Conservation (phyloP, 306 rosid genomes). For the Trifolium repens region DNA sequence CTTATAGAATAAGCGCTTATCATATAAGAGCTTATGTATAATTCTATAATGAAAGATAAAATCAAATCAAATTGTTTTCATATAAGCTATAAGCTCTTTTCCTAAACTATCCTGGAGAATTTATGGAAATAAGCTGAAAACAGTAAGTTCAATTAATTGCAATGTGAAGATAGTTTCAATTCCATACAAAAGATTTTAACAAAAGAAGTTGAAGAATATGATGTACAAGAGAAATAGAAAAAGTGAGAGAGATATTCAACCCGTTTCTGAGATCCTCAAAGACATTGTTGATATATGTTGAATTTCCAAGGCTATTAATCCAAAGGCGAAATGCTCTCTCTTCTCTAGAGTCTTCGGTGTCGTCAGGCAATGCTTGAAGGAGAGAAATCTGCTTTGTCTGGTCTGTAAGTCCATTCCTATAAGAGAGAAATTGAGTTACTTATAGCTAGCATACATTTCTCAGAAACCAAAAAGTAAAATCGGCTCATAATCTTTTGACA, state of each 20-base stretch:
- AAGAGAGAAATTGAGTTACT: slow-evolving; percentile 28
- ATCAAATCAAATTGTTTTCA: not conserved
- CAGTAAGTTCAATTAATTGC: not conserved
- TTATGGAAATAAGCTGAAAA: not conserved
- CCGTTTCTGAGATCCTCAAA: slow-evolving; percentile 26
- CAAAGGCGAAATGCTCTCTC: slow-evolving; percentile 70
- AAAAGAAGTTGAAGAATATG: slow-evolving; percentile 10
- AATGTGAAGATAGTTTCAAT: not conserved
- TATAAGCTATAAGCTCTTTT: not conserved
- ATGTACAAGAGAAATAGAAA: slow-evolving; percentile 1
- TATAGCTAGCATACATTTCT: slow-evolving; percentile 17
- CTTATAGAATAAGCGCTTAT: not conserved
- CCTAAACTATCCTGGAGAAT: not conserved
- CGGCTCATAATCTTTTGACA: not conserved
- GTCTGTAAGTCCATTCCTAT: slow-evolving; percentile 90
- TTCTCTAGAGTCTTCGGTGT: slow-evolving; percentile 84
- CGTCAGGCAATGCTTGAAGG: slow-evolving; percentile 77
- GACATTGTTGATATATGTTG: slow-evolving; percentile 46
- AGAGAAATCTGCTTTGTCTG: slow-evolving; percentile 77
- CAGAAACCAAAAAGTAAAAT: not conserved
- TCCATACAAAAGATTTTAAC: not conserved
- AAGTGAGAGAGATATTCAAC: slow-evolving; percentile 33
- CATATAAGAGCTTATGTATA: not conserved
- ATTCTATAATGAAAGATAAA: not conserved
- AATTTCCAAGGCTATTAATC: slow-evolving; percentile 52